These are phyloP conservation scores for Cubamyces lactineus DNA, from an alignment of 768 basidiomycete species.

Conservation along the genomic window DNA sequence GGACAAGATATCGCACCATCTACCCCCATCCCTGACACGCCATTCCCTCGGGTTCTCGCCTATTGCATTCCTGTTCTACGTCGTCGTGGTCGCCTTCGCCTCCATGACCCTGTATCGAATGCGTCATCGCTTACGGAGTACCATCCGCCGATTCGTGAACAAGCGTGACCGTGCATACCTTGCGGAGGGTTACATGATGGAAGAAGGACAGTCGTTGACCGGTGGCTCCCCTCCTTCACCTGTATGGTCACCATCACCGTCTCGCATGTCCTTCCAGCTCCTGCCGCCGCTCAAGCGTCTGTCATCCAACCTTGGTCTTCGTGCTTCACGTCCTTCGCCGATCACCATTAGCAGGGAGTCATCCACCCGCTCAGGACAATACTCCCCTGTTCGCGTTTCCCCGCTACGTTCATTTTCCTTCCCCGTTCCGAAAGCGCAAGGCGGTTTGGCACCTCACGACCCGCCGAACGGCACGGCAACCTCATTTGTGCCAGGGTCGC, in stretches of 20 bases:
- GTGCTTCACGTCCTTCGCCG: slow-evolving; percentile 23
- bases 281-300: slow-evolving; percentile 26
- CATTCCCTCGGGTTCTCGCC: slow-evolving; percentile 75
- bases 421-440: slow-evolving; percentile 20
- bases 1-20: slow-evolving; percentile 63
- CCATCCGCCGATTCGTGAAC: slow-evolving; percentile 42
- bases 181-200: slow-evolving; percentile 34
- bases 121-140: slow-evolving; percentile 54
- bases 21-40: slow-evolving; percentile 64
- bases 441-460: slow-evolving; percentile 14
- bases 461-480: slow-evolving; percentile 29
- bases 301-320: slow-evolving; percentile 23
- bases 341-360: slow-evolving; percentile 25
- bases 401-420: slow-evolving; percentile 34
- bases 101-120: slow-evolving; percentile 55
- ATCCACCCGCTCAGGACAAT: slow-evolving; percentile 27
- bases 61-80: slow-evolving; percentile 61
- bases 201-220: slow-evolving; percentile 34
- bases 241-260: slow-evolving; percentile 52
- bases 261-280: slow-evolving; percentile 41
- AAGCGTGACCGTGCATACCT: slow-evolving; percentile 34
- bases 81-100: slow-evolving; percentile 46
- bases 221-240: slow-evolving; percentile 35
- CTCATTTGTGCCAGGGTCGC: slow-evolving; percentile 31
- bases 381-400: slow-evolving; percentile 32